Base-by-base conservation (phyloP, 352 stramenopile genomes). In the Thalassiosira exigua region DNA sequence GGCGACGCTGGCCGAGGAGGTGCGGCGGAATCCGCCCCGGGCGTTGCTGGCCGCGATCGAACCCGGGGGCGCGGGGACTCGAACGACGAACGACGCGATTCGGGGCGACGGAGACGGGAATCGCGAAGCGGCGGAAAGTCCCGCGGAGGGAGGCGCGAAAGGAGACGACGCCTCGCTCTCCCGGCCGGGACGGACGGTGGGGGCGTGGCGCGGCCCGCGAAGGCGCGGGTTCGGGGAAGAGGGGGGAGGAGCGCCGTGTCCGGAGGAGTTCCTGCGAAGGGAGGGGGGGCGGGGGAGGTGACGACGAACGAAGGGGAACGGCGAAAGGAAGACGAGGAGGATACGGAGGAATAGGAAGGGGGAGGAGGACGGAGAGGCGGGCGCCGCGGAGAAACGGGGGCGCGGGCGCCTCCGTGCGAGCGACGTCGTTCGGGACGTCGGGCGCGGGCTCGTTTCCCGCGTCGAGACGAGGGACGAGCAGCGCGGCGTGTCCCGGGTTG, bases 1-100 rank as follows among this genome's bases (percentile, higher is more conserved):
- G 11, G 24, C 75, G 27, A 44, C 82, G 5, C 79, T 94, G 21
- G 72, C 81, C n/a, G 9, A 81, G 60, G 64, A 86, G 50, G 88
- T 92, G 59, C 71, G 75, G 1, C 42, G 42, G 4, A 87, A 93
- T 84, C 90, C 90, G 32, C 90, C 90, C 2, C 86, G 89, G 42
- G 79, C 85, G 33, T 75, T 94, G n/a, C 92, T 93, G 88, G 90
- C 90, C 3, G 79, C 92, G 4, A 92, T 94, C 74, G 68, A 69
- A 42, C 86, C 88, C 2, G 11, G 67, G 27, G 60, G 33, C 30
- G 42, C 58, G 17, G 59, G 57, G 32, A 19, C 46, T 30, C 21
- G n/a, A 22, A 19, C n/a, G 7, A 39, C 51, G 9, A 61, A 70
- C 29, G 1, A 44, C 12, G 61, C 39, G 21, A 26, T 32, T 14